phyloP scores from a whole-genome alignment of 352 stramenopile genomes.

The Pythium sp. region DNA sequence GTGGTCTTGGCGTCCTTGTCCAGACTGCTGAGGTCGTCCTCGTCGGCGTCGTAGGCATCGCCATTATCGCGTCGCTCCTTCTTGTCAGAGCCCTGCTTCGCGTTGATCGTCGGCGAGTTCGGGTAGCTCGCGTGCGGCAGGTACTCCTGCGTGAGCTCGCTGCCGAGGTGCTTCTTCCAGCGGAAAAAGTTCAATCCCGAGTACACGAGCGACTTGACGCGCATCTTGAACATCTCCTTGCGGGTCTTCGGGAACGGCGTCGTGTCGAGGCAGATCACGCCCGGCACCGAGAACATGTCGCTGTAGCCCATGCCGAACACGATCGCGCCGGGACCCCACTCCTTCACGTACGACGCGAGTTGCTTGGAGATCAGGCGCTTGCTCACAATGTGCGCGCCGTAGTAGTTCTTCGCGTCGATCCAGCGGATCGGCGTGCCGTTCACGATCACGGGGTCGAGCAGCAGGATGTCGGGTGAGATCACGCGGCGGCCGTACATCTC shows the following conservation, averaged over 20 bases:
- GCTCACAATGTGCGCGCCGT: constrained; percentile 86
- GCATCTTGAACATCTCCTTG: constrained; percentile 66
- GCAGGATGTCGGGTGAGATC: constrained; percentile 78
- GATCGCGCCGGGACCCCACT: constrained; percentile 81
- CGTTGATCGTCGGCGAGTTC: constrained; percentile 20
- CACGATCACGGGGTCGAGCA: constrained; percentile 79
- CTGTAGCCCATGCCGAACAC: constrained; percentile 88
- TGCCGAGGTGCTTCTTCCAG: constrained; percentile 79
- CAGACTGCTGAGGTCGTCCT: neutral
- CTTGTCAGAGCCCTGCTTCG: neutral
- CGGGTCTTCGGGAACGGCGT: constrained; percentile 79
- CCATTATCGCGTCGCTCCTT: neutral
- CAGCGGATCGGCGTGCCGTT: constrained; percentile 83
- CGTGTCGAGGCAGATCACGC: constrained; percentile 80
- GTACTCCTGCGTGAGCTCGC: constrained; percentile 74
- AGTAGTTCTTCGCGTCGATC: constrained; percentile 89
- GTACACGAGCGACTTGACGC: constrained; percentile 73
- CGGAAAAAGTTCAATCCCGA: constrained; percentile 64
- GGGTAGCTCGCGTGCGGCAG: constrained; percentile 21
- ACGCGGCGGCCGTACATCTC: constrained; percentile 63
- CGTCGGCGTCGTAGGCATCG: neutral
- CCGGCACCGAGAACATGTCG: constrained; percentile 83
- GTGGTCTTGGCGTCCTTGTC: constrained; percentile 8
- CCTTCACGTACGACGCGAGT: constrained; percentile 79
- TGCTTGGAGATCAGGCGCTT: constrained; percentile 84